Base-by-base conservation (phyloP, 768 basidiomycete genomes). In the Amyloporia xantha region DNA sequence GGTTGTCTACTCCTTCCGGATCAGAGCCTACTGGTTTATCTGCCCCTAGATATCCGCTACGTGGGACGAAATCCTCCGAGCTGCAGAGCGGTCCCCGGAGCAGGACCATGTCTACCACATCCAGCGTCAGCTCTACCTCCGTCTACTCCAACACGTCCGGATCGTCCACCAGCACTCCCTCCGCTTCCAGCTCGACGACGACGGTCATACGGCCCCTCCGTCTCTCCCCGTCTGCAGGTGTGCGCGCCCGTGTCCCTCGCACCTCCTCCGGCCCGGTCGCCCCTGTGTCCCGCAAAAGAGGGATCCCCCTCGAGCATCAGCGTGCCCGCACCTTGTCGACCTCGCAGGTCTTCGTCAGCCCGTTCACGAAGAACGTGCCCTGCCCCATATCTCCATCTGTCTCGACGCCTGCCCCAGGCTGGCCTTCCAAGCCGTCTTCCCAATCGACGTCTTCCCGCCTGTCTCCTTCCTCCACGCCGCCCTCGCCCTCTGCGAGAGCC, bases 171-270 rank as follows among this genome's bases (percentile, higher is more conserved):
- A 49, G 28, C 35, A 47, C 46, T 5, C n/a, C 33, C 6, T 47
- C 46, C 20, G 35, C 23, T 6, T 35, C 44, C 12, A 27, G 38
- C 44, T 15, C 36, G 7, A 36, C 50, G 50, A 23, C 33, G 4
- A 46, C 44, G 27, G 44, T 45, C 51, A 59, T 57, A 5, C 56
- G 59, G 28, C 62, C 59, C 12, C 58, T 63, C 5, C 62, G 62
- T 12, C 55, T 63, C 9, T 53, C 57, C 5, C 57, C 53, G 44
- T 33, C 52, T 9, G 53, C 56, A 1, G 49, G 39, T 23, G 44
- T 20, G 27, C 59, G 37, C 19, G n/a, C 27, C 4, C 47, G 49
- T 41, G 30, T 26, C 25, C 17, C 19, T 30, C 49, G 47, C 58
- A 46, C 41, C 48, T 50, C 50, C 2, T 47, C 59, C 11, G 38